These are phyloP conservation scores for Populus ilicifolia DNA, from an alignment of 345 rosid genomes.

Conservation along the genomic window DNA sequence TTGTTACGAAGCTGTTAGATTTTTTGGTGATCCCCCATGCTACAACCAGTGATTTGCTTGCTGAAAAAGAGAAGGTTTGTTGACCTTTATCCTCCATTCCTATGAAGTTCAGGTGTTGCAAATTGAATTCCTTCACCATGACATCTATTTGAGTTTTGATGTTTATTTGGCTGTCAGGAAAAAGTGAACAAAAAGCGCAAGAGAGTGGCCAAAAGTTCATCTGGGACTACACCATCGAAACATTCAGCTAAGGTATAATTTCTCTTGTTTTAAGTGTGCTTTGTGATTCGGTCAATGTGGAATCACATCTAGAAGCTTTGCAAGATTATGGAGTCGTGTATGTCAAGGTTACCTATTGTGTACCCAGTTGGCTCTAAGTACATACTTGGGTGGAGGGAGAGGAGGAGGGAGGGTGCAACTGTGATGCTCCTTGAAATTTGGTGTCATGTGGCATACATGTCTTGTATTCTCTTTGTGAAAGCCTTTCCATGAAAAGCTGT, in stretches of 20 bases:
- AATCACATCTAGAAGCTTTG: no score
- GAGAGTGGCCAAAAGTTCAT: conserved; percentile 48
- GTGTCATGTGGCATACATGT: neutral
- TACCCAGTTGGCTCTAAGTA: no score
- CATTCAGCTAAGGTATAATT: conserved; percentile 57
- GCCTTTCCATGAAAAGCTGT: neutral
- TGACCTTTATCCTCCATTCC: neutral
- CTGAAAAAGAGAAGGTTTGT: conserved; percentile 72
- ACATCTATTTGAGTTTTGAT: neutral
- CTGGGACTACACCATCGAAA: conserved; percentile 49
- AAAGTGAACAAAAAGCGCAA: conserved; percentile 69
- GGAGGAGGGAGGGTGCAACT: neutral
- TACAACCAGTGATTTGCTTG: conserved; percentile 50
- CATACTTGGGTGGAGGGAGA: no score
- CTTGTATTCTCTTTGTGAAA: neutral
- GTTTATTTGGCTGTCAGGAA: conserved; percentile 37
- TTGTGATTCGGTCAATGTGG: no score
- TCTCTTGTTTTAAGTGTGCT: neutral
- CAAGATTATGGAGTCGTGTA: no score
- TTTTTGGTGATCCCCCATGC: conserved; percentile 83
- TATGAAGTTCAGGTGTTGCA: neutral
- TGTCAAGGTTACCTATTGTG: no score
- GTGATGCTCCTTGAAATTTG: neutral
- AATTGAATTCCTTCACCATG: neutral
- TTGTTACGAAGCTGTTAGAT: conserved; percentile 58